Conservation (phyloP, 352 stramenopile genomes). For the Globisporangium cederbergense region DNA sequence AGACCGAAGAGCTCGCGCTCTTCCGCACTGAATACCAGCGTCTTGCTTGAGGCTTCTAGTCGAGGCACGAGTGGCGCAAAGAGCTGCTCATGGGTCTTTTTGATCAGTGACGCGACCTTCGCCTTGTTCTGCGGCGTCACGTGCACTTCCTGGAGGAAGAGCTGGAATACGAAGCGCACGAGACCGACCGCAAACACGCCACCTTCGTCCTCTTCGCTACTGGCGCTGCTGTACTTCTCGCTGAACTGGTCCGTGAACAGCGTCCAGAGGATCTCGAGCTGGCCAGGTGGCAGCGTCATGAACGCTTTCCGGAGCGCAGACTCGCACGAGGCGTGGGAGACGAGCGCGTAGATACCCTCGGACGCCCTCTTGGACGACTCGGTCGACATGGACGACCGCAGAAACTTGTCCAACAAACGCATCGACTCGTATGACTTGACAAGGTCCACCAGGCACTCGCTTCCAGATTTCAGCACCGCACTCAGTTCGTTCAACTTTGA, state of each 20-base stretch:
- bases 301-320: constrained; percentile 60
- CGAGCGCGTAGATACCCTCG: constrained; percentile 47
- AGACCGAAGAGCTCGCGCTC: constrained; percentile 66
- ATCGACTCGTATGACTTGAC: constrained; percentile 82
- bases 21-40: constrained; percentile 28
- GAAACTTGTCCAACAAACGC: constrained; percentile 69
- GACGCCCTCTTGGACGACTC: constrained; percentile 14
- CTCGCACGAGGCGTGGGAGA: constrained; percentile 42
- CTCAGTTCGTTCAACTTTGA: not conserved
- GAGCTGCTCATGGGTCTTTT: constrained; percentile 50
- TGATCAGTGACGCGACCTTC: constrained; percentile 52
- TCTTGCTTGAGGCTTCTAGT: constrained; percentile 13
- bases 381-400: constrained; percentile 33
- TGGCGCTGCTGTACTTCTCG: constrained; percentile 19
- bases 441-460: constrained; percentile 48
- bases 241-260: constrained; percentile 52
- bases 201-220: not conserved
- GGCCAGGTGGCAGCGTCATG: constrained; percentile 65
- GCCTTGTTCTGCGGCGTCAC: constrained; percentile 69
- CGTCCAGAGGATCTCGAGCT: constrained; percentile 75
- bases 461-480: constrained; percentile 17
- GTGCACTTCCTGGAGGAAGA: constrained; percentile 80
- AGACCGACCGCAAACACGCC: constrained; percentile 32
- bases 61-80: constrained; percentile 29
- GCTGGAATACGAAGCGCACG: constrained; percentile 68